Conservation (phyloP, 2,329 filamentous ascomycete genomes). For the Aureobasidium namibiae region DNA sequence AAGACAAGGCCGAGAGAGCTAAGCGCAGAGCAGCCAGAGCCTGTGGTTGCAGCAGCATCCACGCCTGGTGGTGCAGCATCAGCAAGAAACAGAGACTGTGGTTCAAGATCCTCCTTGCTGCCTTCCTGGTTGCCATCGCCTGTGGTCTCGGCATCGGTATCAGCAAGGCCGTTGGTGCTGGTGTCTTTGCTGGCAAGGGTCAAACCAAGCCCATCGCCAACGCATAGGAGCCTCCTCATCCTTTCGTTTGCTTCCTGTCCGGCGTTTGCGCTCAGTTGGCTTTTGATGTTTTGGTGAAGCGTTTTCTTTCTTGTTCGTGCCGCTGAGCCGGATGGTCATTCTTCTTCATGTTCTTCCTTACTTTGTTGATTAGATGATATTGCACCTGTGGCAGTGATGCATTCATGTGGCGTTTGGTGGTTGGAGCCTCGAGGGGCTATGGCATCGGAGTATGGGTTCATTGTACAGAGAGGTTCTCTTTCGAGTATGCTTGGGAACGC, state of each 20-base stretch:
- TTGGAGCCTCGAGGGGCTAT: background rate
- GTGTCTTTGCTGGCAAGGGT: conserved; percentile 35
- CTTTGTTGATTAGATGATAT: background rate
- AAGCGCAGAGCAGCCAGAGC: conserved; percentile 23
- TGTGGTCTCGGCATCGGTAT: conserved; percentile 43
- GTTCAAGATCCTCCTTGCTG: conserved; percentile 37
- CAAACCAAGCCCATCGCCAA: conserved; percentile 22
- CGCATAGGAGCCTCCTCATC: background rate
- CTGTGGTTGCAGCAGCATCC: conserved; percentile 26
- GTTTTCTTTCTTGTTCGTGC: background rate
- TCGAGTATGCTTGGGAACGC: background rate
- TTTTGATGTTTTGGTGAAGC: background rate
- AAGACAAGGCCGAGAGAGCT: conserved; percentile 26
- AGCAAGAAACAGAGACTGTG: conserved; percentile 37
- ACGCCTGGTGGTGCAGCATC: conserved; percentile 29
- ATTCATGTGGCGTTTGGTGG: conserved; percentile 10
- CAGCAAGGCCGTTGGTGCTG: conserved; percentile 40
- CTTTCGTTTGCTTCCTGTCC: background rate
- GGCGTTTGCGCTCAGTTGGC: no score
- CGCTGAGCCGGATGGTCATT: background rate
- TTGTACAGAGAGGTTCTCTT: background rate
- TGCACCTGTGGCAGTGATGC: conserved; percentile 9
- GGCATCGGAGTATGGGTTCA: background rate
- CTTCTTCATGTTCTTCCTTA: background rate
- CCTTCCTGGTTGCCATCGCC: conserved; percentile 37